Evolutionary conservation across 1,139 yeast genomes (phyloP).

Genomic region (Tardiomyces blankii): DNA sequence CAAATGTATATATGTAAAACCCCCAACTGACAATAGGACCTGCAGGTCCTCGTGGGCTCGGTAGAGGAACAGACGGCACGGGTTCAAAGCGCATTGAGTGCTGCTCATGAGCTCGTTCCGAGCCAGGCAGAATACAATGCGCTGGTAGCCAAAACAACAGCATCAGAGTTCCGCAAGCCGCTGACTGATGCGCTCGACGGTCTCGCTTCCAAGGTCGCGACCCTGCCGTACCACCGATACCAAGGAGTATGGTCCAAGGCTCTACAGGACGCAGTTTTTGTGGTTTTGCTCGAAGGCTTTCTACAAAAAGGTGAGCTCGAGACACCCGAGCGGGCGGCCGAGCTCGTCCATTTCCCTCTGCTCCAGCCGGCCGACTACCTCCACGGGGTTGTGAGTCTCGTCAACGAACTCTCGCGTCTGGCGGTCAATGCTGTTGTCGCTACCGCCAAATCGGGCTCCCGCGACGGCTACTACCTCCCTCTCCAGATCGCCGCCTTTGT

Average conservation of each 20-base stretch:
- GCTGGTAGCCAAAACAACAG: constrained; percentile 2
- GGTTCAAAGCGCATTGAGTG: background rate
- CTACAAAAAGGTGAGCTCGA: constrained; percentile 9
- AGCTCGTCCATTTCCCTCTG: constrained; percentile 2
- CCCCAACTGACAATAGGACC: background rate
- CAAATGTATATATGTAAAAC: too few relatives aligned
- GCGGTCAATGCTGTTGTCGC: constrained; percentile 22
- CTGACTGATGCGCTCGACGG: constrained; percentile 1
- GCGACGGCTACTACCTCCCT: constrained; percentile 7
- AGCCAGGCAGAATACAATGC: background rate
- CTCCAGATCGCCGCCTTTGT: constrained; percentile 13
- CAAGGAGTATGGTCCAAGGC: constrained; percentile 15
- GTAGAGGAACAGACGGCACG: background rate
- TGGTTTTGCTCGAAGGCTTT: constrained; percentile 13
- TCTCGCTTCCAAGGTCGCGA: constrained; percentile 4
- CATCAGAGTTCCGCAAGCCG: constrained; percentile 2
- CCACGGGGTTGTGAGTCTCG: constrained; percentile 19
- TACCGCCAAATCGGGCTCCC: constrained; percentile 8
- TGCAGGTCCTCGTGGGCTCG: background rate
- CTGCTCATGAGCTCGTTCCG: background rate
- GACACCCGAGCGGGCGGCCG: constrained; percentile 6
- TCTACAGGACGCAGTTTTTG: constrained; percentile 14
- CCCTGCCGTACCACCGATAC: constrained; percentile 18
- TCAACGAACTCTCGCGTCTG: constrained; percentile 21
- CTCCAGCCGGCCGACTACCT: constrained; percentile 21